Base-by-base conservation (phyloP, 2,329 filamentous ascomycete species). In the Pyrenophora tritici-repentis region DNA sequence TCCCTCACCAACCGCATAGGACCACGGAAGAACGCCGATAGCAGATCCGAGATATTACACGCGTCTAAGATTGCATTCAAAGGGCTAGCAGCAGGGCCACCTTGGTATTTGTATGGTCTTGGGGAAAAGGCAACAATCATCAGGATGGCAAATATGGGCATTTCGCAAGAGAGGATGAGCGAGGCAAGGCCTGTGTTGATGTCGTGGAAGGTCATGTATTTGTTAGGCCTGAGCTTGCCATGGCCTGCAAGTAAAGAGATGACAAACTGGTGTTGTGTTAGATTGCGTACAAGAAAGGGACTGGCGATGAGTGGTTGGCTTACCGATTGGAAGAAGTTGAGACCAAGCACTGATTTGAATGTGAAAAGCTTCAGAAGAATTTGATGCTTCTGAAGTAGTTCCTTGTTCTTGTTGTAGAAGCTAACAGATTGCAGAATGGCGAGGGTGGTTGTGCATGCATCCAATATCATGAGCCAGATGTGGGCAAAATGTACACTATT, bases 261-360 rank as follows among this genome's bases (percentile, higher is more conserved):
- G 35, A 67, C 60, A 45, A 70, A 64, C 59, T 70, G 24, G 2
- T 8, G 3, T 13, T 13, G 5, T 13, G 24, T 46, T 7, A 38
- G 13, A 2, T 14, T 14, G 16, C 14, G 22, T 31, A 16, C 13
- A 29, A 29, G 8, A 36, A 2, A 5, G n/a, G 8, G 41, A 32
- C 29, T 6, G 9, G 18, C 18, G 16, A 18, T 14, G 35, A 31
- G 3, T 47, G 10, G 35, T 3, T 6, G 16, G 48, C 66, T 34
- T 61, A 71, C 67, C 17, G 56, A 66, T 42, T 71, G 68, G 3
- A 69, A 26, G 8, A 56, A 59, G 17, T 67, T 71, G 4, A 72
- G 43, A 17, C 62, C 61, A 37, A 71, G 67, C 45, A 71, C 65
- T 5, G 67, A 61, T 37, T 71, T 71, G 55, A 72, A 70, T 0